Evolutionary conservation across 805 yeast species (phyloP).

Genomic region (Metschnikowia cubensis): DNA sequence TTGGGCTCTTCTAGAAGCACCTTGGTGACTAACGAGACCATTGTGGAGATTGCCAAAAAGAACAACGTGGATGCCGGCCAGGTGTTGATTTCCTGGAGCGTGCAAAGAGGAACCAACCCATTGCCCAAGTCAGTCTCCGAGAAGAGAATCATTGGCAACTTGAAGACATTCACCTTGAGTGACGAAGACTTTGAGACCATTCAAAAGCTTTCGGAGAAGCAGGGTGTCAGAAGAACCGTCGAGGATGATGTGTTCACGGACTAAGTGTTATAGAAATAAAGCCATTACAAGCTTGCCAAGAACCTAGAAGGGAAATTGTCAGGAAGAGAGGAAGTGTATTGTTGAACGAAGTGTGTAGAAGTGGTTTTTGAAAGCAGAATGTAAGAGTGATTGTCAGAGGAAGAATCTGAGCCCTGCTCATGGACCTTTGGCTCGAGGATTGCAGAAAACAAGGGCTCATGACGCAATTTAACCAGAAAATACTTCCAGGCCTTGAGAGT

Average conservation of each 20-base stretch:
- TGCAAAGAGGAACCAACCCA: constrained; percentile 18
- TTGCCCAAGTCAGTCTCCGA: constrained; percentile 23
- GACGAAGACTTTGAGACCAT: constrained; percentile 35
- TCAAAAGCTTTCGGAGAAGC: constrained; percentile 27
- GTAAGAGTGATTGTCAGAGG: too few relatives aligned
- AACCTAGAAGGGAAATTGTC: too few relatives aligned
- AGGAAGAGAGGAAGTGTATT: too few relatives aligned
- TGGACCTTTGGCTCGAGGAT: too few relatives aligned
- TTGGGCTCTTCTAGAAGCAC: constrained; percentile 16
- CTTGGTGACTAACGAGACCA: constrained; percentile 14
- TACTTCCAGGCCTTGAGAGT: too few relatives aligned
- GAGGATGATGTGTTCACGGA: constrained; percentile 22
- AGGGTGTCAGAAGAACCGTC: constrained; percentile 30
- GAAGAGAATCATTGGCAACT: constrained; percentile 34
- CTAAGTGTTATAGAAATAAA: not conserved
- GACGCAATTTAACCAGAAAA: too few relatives aligned
- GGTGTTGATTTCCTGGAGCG: constrained; percentile 19
- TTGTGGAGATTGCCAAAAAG: constrained; percentile 15
- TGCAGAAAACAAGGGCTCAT: too few relatives aligned
- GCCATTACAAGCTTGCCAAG: too few relatives aligned
- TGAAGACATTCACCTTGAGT: constrained; percentile 32
- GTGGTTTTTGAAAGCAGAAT: too few relatives aligned
- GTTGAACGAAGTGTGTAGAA: too few relatives aligned
- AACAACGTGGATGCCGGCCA: constrained; percentile 17
- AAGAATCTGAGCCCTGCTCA: too few relatives aligned